These are phyloP conservation scores for Candida hungchunana DNA, from an alignment of 805 yeast species.

Conservation along the genomic window DNA sequence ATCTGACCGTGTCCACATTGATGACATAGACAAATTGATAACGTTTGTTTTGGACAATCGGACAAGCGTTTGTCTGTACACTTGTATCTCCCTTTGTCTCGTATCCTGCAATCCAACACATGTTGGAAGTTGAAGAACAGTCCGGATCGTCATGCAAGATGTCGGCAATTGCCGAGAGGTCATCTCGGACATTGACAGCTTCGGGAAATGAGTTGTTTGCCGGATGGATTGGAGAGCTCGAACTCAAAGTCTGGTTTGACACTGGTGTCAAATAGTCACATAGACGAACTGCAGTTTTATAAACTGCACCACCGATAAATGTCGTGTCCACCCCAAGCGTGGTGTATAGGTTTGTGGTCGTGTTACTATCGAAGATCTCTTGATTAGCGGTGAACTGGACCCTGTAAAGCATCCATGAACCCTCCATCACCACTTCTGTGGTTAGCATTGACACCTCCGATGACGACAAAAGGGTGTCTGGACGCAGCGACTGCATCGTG, in stretches of 20 bases:
- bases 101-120: slow-evolving; percentile 6
- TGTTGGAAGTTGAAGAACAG: too few species aligned
- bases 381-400: slow-evolving; percentile 4
- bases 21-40: slow-evolving; percentile 26
- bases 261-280: slow-evolving; percentile 7
- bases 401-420: slow-evolving; percentile 3
- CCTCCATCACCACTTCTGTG: slow-evolving; percentile 3
- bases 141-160: too few species aligned
- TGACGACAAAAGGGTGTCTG: neutral
- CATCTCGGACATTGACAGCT: too few species aligned
- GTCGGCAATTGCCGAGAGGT: too few species aligned
- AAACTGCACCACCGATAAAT: slow-evolving; percentile 8
- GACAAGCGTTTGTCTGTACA: slow-evolving; percentile 15
- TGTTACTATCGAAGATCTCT: slow-evolving; percentile 2
- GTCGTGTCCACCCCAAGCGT: slow-evolving; percentile 4
- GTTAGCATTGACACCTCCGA: neutral
- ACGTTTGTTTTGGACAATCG: slow-evolving; percentile 27
- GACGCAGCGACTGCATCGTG: neutral
- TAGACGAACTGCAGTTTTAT: slow-evolving; percentile 1
- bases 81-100: neutral
- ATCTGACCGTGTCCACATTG: slow-evolving; percentile 24
- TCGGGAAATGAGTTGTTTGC: slow-evolving; percentile 3
- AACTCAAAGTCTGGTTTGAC: too few species aligned
- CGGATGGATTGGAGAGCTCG: neutral
- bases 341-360: slow-evolving; percentile 2